Evolutionary conservation across 1,284 basidiomycete genomes (phyloP), one percentile per base, ranked within the genome.

Genomic region (Ustilago shanxiensis): DNA sequence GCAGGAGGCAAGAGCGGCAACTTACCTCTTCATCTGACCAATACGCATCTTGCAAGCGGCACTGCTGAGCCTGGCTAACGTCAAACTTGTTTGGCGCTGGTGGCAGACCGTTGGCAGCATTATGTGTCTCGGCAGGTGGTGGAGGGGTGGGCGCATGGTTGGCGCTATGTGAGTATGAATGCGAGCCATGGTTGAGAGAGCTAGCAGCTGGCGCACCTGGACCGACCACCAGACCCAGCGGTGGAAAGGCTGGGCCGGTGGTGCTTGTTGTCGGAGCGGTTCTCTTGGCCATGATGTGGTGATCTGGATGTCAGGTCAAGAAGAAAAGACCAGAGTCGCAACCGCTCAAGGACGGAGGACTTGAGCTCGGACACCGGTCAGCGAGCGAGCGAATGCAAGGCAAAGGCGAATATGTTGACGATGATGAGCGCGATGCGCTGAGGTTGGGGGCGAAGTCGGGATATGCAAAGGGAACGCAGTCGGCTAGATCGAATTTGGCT

Each of bases 11-110:
- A 20, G 20, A 44, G 41, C 18, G 18, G n/a, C 41, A 20, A 82
- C 80, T 60, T 70, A 81, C 89, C 83, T 98, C 95, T 87, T 98
- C 95, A 87, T 98, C 95, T 86, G 93, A 95, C 95, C 95, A 98
- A 86, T 95, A 95, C 89, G 95, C 95, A 91, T 98, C 95, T 87
- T 96, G 95, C 47, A 98, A 91, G 39, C 93, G 84, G 72, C 87
- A 88, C 63, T 88, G 82, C 49, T 82, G 82, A n/a, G 82, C 82
- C 50, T 81, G 79, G 55, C 66, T 71, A 47, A 78, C 73, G 45
- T 83, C 82, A 35, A 82, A 79, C 66, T 83, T 82, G 60, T 73
- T 68, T 9, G 82, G 80, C 18, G 82, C 75, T 33, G 81, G 81
- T 14, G 81, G 81, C 28, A 83, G 56, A 16, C 81, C 81, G 35